Evolutionary conservation across 352 stramenopile genomes (phyloP), one percentile per base, ranked within the genome.

Genomic region (Phytophthora citrophthora): DNA sequence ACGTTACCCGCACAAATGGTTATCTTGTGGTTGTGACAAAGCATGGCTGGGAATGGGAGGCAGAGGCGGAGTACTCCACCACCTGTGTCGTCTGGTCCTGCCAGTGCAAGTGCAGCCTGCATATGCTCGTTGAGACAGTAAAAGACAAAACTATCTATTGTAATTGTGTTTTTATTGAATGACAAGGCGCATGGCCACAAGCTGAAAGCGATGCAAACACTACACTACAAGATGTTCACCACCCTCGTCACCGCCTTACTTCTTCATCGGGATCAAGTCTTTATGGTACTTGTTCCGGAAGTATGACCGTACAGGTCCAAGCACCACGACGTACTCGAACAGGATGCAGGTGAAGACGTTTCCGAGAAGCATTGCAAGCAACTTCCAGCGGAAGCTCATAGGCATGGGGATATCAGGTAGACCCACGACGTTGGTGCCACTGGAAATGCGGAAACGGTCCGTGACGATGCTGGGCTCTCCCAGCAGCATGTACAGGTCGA

Each of bases 361-460:
- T 47, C 55, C 61, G 20, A 76, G 27, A 3, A 74, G 61, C 11
- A 79, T 47, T 23, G 43, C 64, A 15, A 81, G n/a, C 16, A 68
- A 68, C 45, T 78, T 76, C 48, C 68, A 32, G 8, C 73, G 74
- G 61, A 83, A 86, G 20, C 57, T 70, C 29, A 57, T 31, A 4
- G 77, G 77, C 63, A 86, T 72, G 27, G 77, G 59, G 3, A 86
- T 62, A 15, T 84, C 68, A 0, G 74, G 77, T 13, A 86, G 51
- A 2, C 72, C 77, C 1, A 86, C 68, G 23, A 86, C 74, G 53
- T 86, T 86, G 8, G 77, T 77, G 38, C 68, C 69, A 43, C 68
- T 86, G 12, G 77, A 72, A 47, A 86, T 84, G 45, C 77, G 77
- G 57, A 86, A 86, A 9, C 32, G 41, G 31, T 87, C 75, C 15